Evolutionary conservation across 176 grass and related monocot genomes (phyloP).

Genomic region (Lolium multiflorum): DNA sequence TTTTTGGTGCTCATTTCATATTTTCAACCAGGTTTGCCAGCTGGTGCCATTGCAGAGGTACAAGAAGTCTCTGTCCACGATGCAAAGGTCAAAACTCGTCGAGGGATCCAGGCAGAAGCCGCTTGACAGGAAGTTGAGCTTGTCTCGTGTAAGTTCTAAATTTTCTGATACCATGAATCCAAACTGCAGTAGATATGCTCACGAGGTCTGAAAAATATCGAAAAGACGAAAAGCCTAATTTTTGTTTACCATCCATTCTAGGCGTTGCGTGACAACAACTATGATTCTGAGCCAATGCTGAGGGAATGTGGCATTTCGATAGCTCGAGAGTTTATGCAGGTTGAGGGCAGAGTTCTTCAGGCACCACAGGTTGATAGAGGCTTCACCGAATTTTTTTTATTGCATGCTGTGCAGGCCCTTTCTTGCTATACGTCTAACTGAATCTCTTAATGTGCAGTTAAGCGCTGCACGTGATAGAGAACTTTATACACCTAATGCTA

Average conservation of each 20-base stretch:
- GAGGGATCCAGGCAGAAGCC: constrained; percentile 68
- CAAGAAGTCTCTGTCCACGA: constrained; percentile 49
- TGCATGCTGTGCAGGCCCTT: not conserved
- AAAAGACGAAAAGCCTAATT: not conserved
- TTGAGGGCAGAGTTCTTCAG: constrained; percentile 56
- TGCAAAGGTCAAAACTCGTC: constrained; percentile 57
- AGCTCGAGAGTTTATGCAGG: constrained; percentile 48
- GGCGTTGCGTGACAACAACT: constrained; percentile 48
- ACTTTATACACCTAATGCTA: constrained; percentile 26
- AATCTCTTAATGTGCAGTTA: constrained; percentile 46
- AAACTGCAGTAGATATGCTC: not conserved
- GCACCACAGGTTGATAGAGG: constrained; percentile 53
- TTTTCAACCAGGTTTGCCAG: constrained; percentile 51
- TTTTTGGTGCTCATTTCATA: constrained; percentile 20
- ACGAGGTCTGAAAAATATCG: not conserved
- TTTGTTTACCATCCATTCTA: constrained; percentile 16
- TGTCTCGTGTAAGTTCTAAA: constrained; percentile 35
- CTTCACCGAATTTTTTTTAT: not conserved
- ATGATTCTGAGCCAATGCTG: constrained; percentile 59
- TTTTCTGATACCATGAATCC: not conserved
- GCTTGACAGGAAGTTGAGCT: constrained; percentile 51
- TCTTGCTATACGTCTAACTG: not conserved
- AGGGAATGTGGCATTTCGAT: constrained; percentile 56
- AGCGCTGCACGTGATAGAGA: constrained; percentile 50
- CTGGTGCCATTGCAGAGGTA: constrained; percentile 72